Percentiles rank a stretch among this genome's conserved stretches.
phyloP scores from a whole-genome alignment of 2,329 filamentous ascomycete genomes.

The Fusarium pseudograminearum region DNA sequence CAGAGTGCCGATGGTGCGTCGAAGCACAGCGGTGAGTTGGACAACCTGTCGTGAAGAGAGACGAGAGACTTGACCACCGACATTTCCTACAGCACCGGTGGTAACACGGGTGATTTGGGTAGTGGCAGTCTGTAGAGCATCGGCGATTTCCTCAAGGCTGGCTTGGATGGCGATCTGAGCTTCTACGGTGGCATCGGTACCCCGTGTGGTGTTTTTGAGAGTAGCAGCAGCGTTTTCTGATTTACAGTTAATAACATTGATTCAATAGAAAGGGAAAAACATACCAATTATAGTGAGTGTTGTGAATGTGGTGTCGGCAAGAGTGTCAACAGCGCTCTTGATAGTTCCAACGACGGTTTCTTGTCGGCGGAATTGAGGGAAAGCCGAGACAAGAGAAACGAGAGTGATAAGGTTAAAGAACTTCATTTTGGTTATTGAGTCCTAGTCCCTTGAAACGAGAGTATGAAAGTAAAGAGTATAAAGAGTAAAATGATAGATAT shows the following conservation, averaged over 20 bases:
- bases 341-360: constrained; percentile 20
- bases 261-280: fast-evolving
- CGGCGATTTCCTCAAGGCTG: constrained; percentile 6
- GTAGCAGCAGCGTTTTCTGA: not conserved
- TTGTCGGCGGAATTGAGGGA: constrained; percentile 18
- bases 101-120: constrained; percentile 16
- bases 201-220: not conserved
- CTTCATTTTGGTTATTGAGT: constrained; percentile 23
- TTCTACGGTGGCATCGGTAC: not conserved
- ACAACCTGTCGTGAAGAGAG: constrained; percentile 10
- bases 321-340: not conserved
- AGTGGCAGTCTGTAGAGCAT: constrained; percentile 3
- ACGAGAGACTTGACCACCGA: not conserved
- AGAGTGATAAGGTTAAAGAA: constrained; percentile 28
- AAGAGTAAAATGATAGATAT: not conserved
- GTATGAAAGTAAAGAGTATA: constrained; percentile 7
- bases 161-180: not conserved
- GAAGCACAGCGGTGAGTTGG: not conserved
- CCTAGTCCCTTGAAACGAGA: not conserved
- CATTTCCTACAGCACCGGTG: constrained; percentile 22
- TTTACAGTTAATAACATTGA: not conserved
- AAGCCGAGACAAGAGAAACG: constrained; percentile 26
- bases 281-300: constrained; percentile 16
- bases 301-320: not conserved
- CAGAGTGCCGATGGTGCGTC: not conserved